Evolutionary conservation across 2,329 filamentous ascomycete species (phyloP).

Genomic region (Cladorrhinum sp.): DNA sequence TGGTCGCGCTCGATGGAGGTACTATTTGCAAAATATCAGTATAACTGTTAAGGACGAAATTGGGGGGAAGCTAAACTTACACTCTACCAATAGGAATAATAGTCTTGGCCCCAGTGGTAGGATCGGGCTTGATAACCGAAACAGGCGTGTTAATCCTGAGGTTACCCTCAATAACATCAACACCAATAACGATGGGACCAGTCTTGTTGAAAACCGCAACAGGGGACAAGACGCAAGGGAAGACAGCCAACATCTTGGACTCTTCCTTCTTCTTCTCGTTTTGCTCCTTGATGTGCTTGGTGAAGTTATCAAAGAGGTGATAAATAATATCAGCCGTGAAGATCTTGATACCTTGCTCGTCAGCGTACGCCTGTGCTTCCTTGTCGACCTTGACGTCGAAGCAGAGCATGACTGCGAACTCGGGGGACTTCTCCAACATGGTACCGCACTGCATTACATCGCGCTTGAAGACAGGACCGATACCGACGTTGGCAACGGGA

Average conservation of each 20-base stretch:
- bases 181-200: slow-evolving; percentile 87
- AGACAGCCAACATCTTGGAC: slow-evolving; percentile 90
- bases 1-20: slow-evolving; percentile 96
- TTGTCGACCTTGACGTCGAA: slow-evolving; percentile 99
- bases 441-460: slow-evolving; percentile 94
- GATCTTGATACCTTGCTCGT: slow-evolving; percentile 93
- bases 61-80: slow-evolving; percentile 56
- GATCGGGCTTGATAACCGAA: slow-evolving; percentile 77
- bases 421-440: slow-evolving; percentile 93
- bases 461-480: slow-evolving; percentile 95
- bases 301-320: slow-evolving; percentile 95
- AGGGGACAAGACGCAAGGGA: slow-evolving; percentile 86
- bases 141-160: slow-evolving; percentile 87
- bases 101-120: slow-evolving; percentile 77
- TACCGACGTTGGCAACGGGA: slow-evolving; percentile 93
- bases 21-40: slow-evolving; percentile 47
- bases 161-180: slow-evolving; percentile 90
- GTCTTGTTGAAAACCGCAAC: slow-evolving; percentile 99
- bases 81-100: slow-evolving; percentile 85
- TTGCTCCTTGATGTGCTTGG: slow-evolving; percentile 85
- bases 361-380: slow-evolving; percentile 85
- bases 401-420: slow-evolving; percentile 98
- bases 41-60: not conserved
- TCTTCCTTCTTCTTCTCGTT: slow-evolving; percentile 94
- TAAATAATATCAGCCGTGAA: slow-evolving; percentile 99